These are phyloP conservation scores for Herpetomonas muscarum DNA, from an alignment of 208 protist species.

Conservation along the genomic window DNA sequence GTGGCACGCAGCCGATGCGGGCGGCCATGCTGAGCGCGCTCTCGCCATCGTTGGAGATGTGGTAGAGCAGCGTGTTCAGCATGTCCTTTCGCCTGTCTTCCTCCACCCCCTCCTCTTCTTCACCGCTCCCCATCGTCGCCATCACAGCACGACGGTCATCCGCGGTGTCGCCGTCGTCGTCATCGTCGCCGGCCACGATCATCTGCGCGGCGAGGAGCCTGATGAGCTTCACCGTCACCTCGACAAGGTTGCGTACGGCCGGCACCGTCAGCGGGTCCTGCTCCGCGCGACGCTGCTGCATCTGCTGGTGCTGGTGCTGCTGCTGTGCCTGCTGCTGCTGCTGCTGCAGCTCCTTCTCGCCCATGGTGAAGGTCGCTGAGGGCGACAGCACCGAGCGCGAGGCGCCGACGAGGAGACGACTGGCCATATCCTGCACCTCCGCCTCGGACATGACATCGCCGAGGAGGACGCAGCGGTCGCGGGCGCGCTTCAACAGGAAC, in stretches of 20 bases:
- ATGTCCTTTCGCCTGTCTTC: neutral
- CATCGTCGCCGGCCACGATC: neutral
- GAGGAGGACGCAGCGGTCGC: neutral
- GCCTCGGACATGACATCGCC: conserved; percentile 6
- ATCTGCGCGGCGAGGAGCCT: conserved; percentile 14
- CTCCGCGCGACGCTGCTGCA: neutral
- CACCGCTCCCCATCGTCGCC: too few species aligned
- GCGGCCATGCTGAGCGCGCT: conserved; percentile 63
- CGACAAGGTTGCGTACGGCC: conserved; percentile 18
- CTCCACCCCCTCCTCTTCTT: neutral
- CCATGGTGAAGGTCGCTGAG: neutral
- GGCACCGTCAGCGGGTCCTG: conserved; percentile 30
- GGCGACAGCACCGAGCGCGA: neutral
- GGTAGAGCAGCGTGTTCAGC: conserved; percentile 21
- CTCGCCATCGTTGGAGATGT: conserved; percentile 35
- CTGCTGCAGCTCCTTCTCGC: neutral
- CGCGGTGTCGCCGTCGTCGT: neutral
- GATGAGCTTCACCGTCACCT: conserved; percentile 25
- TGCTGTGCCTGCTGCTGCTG: neutral
- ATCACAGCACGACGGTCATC: too few species aligned
- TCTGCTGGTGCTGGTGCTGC: neutral
- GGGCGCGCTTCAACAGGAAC: conserved; percentile 21
- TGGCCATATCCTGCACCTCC: conserved; percentile 12
- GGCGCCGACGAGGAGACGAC: conserved; percentile 10
- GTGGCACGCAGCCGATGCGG: conserved; percentile 37